Evolutionary conservation across 2,329 filamentous ascomycete genomes (phyloP).

Genomic region (Cladosporium sp.): DNA sequence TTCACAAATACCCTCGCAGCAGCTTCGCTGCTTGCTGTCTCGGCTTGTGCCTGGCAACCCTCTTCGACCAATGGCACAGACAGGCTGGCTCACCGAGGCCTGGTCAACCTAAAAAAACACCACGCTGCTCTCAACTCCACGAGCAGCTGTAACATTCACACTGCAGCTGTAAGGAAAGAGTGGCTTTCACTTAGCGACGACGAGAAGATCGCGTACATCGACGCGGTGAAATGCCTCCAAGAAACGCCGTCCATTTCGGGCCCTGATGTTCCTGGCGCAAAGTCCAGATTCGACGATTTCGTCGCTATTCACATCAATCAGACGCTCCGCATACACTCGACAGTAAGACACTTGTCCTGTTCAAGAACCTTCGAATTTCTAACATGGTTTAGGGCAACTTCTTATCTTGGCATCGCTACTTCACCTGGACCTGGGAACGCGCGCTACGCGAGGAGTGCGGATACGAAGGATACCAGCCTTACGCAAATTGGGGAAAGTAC

Average conservation of each 20-base stretch:
- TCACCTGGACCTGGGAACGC: constrained; percentile 44
- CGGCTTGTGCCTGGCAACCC: constrained; percentile 24
- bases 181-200: constrained; percentile 37
- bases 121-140: background rate
- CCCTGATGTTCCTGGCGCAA: constrained; percentile 27
- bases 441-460: constrained; percentile 45
- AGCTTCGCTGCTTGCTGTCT: constrained; percentile 15
- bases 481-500: constrained; percentile 56
- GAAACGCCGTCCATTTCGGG: constrained; percentile 27
- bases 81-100: constrained; percentile 26
- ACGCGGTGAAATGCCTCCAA: constrained; percentile 35
- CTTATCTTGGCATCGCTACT: constrained; percentile 47
- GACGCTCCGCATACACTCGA: constrained; percentile 29
- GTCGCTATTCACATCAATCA: constrained; percentile 32
- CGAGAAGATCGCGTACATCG: constrained; percentile 33
- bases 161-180: constrained; percentile 44
- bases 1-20: constrained; percentile 1
- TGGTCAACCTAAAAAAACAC: constrained; percentile 24
- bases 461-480: constrained; percentile 47
- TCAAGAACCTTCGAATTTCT: background rate
- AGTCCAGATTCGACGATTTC: constrained; percentile 34
- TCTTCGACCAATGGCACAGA: constrained; percentile 31
- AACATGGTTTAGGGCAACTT: constrained; percentile 31
- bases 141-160: constrained; percentile 30
- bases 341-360: constrained; percentile 16